These are phyloP conservation scores for Medicago ruthenica DNA, from an alignment of 306 rosid genomes.

Conservation along the genomic window DNA sequence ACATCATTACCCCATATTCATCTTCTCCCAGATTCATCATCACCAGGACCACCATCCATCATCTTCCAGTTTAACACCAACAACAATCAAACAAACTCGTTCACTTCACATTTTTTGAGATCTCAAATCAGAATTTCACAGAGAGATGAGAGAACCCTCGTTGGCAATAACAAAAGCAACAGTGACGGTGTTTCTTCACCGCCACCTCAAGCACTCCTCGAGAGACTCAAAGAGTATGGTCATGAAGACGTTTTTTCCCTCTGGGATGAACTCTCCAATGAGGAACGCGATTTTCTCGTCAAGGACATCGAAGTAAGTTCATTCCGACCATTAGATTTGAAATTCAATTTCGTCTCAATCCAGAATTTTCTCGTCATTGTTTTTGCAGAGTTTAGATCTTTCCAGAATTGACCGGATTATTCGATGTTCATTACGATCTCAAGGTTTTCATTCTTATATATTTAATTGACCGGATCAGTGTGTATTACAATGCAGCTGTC, in stretches of 20 bases:
- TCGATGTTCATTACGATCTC: conserved; percentile 89
- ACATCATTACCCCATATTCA: too few species aligned
- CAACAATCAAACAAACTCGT: conserved; percentile 21
- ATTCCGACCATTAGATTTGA: conserved; percentile 29
- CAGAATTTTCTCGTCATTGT: conserved; percentile 1
- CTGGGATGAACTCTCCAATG: conserved; percentile 89
- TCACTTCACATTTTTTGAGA: conserved; percentile 29
- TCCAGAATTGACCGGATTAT: conserved; percentile 89
- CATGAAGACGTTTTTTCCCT: conserved; percentile 91
- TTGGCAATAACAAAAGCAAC: conserved; percentile 55
- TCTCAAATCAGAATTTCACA: conserved; percentile 36
- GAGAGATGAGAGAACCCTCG: conserved; percentile 57
- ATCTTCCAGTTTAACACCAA: conserved; percentile 24
- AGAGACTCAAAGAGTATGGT: conserved; percentile 94
- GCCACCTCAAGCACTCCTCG: conserved; percentile 80
- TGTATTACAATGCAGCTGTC: too few species aligned
- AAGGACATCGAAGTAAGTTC: conserved; percentile 74
- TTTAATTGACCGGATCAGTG: too few species aligned
- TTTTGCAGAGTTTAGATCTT: conserved; percentile 80
- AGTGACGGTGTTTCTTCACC: conserved; percentile 47
- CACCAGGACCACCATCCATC: too few species aligned
- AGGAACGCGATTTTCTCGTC: conserved; percentile 82
- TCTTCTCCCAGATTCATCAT: too few species aligned
- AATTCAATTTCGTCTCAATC: not conserved
- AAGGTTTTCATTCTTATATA: conserved; percentile 55